Evolutionary conservation across 2,329 filamentous ascomycete species (phyloP).

Genomic region (Paraphaeosphaeria sporulosa): DNA sequence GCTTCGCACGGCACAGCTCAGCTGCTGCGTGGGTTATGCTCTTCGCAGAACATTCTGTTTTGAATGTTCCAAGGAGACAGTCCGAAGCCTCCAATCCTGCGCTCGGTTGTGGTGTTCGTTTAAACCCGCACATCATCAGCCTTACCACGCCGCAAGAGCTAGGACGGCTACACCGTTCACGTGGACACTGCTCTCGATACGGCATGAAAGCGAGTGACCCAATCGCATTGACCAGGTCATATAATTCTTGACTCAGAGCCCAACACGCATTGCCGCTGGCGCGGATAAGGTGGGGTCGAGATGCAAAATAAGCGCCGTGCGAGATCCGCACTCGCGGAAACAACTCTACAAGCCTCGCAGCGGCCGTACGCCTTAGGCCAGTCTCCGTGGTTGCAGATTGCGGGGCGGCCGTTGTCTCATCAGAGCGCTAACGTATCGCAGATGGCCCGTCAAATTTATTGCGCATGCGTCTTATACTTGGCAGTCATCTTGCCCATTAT

Average conservation of each 20-base stretch:
- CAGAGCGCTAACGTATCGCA: conserved; percentile 26
- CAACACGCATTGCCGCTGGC: background rate
- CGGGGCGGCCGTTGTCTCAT: conserved; percentile 1
- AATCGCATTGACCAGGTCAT: background rate
- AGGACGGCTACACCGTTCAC: background rate
- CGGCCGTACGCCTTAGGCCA: conserved; percentile 9
- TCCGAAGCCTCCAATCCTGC: background rate
- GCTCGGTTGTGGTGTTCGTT: background rate
- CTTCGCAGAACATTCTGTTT: background rate
- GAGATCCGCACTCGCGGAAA: background rate
- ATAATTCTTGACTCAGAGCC: background rate
- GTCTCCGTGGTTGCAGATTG: conserved; percentile 11
- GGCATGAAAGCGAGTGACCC: background rate
- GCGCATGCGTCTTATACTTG: conserved; percentile 72
- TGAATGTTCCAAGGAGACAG: background rate
- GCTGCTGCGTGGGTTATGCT: background rate
- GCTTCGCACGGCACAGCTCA: background rate
- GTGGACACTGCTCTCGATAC: background rate
- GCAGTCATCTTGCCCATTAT: conserved; percentile 80
- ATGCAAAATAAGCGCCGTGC: conserved; percentile 7
- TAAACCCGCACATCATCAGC: conserved; percentile 1
- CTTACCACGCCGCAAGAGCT: background rate
- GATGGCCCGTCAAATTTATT: conserved; percentile 46
- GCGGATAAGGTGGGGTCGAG: conserved; percentile 7
- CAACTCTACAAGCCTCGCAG: background rate